These are phyloP conservation scores for Solanum habrochaites DNA, from an alignment of 257 asterid genomes.

Conservation along the genomic window DNA sequence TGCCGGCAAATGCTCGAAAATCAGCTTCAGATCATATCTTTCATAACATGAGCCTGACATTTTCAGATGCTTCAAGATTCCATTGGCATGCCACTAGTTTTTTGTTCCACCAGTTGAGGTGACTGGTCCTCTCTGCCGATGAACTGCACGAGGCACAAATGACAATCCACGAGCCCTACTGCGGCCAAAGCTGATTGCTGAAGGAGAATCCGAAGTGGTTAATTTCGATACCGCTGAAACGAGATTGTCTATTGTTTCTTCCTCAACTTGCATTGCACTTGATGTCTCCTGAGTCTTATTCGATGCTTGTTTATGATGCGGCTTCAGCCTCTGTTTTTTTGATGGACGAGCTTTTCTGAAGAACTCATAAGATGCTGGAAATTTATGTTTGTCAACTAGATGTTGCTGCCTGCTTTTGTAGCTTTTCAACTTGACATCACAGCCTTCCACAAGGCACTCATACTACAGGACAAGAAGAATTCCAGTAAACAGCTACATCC, in stretches of 20 bases:
- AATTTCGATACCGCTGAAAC: conserved; percentile 75
- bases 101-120: conserved; percentile 5
- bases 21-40: not conserved
- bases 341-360: conserved; percentile 71
- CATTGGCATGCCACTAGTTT: not conserved
- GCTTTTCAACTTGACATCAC: conserved; percentile 69
- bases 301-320: conserved; percentile 21
- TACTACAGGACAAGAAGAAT: conserved; percentile 28
- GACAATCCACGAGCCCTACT: conserved; percentile 55
- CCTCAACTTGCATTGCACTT: conserved; percentile 67
- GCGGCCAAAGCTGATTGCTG: conserved; percentile 75
- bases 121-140: conserved; percentile 33
- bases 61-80: not conserved
- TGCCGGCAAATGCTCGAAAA: not conserved
- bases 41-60: not conserved
- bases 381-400: conserved; percentile 80
- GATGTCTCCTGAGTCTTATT: conserved; percentile 24
- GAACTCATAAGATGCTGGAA: conserved; percentile 75
- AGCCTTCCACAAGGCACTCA: conserved; percentile 96
- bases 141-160: conserved; percentile 63
- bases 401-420: conserved; percentile 90
- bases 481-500: not conserved
- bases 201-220: conserved; percentile 77
- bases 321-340: conserved; percentile 72
- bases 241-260: conserved; percentile 49